Conservation (phyloP, 768 basidiomycete species). For the Gyrodon lividus region DNA sequence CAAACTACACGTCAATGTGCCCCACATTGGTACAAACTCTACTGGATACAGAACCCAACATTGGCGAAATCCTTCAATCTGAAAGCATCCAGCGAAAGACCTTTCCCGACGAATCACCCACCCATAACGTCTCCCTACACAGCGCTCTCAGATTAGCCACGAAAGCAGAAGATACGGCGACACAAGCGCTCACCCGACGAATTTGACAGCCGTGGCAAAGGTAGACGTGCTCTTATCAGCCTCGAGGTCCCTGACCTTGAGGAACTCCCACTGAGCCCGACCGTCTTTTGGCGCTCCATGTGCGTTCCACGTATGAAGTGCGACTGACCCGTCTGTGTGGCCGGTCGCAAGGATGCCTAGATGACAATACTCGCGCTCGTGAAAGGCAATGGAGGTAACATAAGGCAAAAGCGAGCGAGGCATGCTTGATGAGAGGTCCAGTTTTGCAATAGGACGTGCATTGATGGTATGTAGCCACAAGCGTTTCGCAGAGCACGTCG, state of each 20-base stretch:
- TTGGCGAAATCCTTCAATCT: conserved; percentile 12
- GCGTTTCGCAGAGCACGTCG: conserved; percentile 70
- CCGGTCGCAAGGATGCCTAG: conserved; percentile 81
- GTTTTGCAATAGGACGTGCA: conserved; percentile 67
- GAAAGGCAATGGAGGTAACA: conserved; percentile 80
- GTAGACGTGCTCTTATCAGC: conserved; percentile 40
- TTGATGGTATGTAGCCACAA: conserved; percentile 87
- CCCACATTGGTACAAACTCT: too few species aligned
- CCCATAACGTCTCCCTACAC: conserved; percentile 25
- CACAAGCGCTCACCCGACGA: conserved; percentile 60
- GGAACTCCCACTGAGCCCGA: conserved; percentile 74
- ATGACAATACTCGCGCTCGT: conserved; percentile 83
- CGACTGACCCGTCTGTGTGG: conserved; percentile 70
- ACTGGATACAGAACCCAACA: too few species aligned
- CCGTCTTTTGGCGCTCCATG: conserved; percentile 68
- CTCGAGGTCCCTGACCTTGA: conserved; percentile 66
- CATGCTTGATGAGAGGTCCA: conserved; percentile 54
- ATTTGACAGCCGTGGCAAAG: conserved; percentile 74
- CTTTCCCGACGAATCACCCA: conserved; percentile 25
- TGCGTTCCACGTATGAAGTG: conserved; percentile 81
- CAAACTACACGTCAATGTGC: too few species aligned
- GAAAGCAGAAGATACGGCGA: not conserved
- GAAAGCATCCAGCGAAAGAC: conserved; percentile 23
- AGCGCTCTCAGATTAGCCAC: not conserved
- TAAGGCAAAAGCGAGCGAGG: conserved; percentile 43